These are phyloP conservation scores for Epichloe elymi DNA, from an alignment of 2,329 filamentous ascomycete species.

Conservation along the genomic window DNA sequence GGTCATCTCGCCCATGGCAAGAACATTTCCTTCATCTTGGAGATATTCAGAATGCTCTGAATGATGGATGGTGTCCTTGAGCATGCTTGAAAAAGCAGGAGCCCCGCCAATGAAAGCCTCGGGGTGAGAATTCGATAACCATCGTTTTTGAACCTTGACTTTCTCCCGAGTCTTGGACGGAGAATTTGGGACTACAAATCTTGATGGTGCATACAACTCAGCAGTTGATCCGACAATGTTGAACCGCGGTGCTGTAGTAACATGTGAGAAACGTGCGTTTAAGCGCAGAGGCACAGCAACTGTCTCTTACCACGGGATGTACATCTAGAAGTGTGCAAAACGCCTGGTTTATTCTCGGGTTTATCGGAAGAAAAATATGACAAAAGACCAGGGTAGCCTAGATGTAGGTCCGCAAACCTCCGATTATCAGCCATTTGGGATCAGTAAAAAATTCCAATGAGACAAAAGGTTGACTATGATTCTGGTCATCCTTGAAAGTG, in stretches of 20 bases:
- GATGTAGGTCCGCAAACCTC: conserved; percentile 18
- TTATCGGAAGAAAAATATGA: conserved; percentile 17
- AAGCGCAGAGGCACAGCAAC: neutral
- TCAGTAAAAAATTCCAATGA: conserved; percentile 18
- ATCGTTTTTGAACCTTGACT: conserved; percentile 28
- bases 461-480: conserved; percentile 12
- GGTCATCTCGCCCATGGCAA: conserved; percentile 43
- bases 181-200: conserved; percentile 9
- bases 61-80: conserved; percentile 24
- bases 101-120: conserved; percentile 31
- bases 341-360: conserved; percentile 13
- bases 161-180: conserved; percentile 17
- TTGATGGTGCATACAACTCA: conserved; percentile 23
- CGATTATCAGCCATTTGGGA: conserved; percentile 25
- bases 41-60: conserved; percentile 16
- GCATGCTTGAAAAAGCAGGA: conserved; percentile 14
- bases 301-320: conserved; percentile 15
- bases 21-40: conserved; percentile 19
- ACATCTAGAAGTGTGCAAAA: conserved; percentile 18
- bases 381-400: conserved; percentile 21
- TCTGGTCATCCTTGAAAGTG: conserved; percentile 6
- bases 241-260: conserved; percentile 18
- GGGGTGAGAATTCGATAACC: conserved; percentile 38
- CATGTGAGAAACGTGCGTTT: neutral
- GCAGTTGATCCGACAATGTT: conserved; percentile 18